Evolutionary conservation across 2,329 filamentous ascomycete species (phyloP), one percentile per base, ranked within the genome.

Genomic region (Fusarium napiforme): DNA sequence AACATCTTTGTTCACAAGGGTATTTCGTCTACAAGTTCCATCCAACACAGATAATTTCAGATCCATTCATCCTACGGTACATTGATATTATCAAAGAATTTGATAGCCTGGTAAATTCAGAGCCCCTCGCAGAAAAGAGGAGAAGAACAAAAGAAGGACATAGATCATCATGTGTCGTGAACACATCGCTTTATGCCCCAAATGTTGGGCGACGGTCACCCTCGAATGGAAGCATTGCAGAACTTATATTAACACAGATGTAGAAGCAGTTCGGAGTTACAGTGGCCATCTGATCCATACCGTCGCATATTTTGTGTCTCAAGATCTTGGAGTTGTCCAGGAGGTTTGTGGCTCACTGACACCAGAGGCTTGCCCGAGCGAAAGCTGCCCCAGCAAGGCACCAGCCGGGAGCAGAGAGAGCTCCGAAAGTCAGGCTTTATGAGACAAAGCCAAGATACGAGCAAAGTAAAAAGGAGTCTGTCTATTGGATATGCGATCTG

Each of bases 181-280:
- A 47, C 15, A 42, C 5, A 52, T 64, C 14, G 40, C 67, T 28
- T 37, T 57, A 43, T 64, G 64, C 23, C 50, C 52, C 5, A 50
- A 53, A 7, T 69, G 58, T 42, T 68, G 52, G 50, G 45, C 19
- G 8, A 67, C 45, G 12, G 30, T 58, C 23, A 68, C 45, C 15
- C 40, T 69, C 11, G 2, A 58, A 16, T 69, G 46, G 52, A 69
- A 58, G 26, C 53, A 69, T 45, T 69, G 64, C 36, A 18, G 42
- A 23, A 45, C 67, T n/a, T 64, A 53, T 30, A 39, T 47, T n/a
- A 63, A 68, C 26, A 26, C 46, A 19, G 57, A 55, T 10, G 46
- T 46, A 21, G 40, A 47, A 15, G 52, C 57, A 30, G 40, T 36
- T 32, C 26, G 36, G 26, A 37, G 30, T 3, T 30, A 42, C 2